Base-by-base conservation (phyloP, 2,329 filamentous ascomycete genomes). In the Clonostachys solani region DNA sequence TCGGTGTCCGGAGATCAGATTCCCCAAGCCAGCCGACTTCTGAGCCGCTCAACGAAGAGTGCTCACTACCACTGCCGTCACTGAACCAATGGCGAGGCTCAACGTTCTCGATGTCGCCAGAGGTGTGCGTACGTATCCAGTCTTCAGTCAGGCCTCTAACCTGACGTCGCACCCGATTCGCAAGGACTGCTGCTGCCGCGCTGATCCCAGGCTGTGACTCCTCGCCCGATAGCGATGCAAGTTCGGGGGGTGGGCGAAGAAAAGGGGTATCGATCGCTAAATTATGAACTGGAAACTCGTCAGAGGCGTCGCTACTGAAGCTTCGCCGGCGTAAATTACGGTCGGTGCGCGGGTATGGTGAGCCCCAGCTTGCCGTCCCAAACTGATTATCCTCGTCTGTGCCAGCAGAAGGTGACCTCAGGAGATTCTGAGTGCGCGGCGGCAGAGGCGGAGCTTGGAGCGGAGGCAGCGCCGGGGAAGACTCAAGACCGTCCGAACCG, bases 341-440 rank as follows among this genome's bases (percentile, higher is more conserved):
- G 48, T 80, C 86, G 37, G 85, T 78, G 51, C 77, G 78, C 47
- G 87, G 84, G 68, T 96, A 96, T 18, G 92, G 92, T 46, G 91
- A 96, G 48, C 92, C 92, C 91, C 92, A 96, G 63, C 86, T 92
- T 43, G 90, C 86, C 42, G 89, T 94, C 50, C 77, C 75, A 64
- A 79, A 83, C 49, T 65, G 67, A 40, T 59, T 60, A 44, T 72
- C 69, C 54, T 60, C 51, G 49, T 50, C 52, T 40, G 45, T 43
- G 34, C 51, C 50, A 51, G 56, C 53, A 54, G 74, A 71, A 41
- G 80, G 77, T n/a, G 76, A 81, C 60, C 75, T 72, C 59, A 84
- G 63, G 49, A 82, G 64, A 48, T 77, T 73, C 54, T 73, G 68
- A 37, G 77, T 75, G 52, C 78, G 76, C 42, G 77, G 74, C 52